Evolutionary conservation across 371 early-diverging fungal genomes (phyloP), one percentile per base, ranked within the genome.

Genomic region (Mortierella sp.): DNA sequence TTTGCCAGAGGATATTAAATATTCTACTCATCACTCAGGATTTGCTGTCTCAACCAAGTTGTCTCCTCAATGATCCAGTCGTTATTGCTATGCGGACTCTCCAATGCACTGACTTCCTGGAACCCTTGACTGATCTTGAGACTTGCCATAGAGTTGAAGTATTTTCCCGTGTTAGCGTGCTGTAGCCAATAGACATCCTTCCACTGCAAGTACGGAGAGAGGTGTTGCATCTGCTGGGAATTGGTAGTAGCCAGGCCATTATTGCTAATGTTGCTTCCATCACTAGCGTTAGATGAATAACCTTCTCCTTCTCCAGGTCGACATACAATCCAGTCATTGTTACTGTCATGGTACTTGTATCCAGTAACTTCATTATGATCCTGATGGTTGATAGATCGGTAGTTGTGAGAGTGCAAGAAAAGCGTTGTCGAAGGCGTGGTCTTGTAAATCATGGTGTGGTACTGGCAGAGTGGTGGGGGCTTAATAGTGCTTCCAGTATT

Each of bases 61-160:
- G 83, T 81, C 61, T 81, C 83, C 37, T 81, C 83, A n/a, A 76
- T 64, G 24, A 81, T 64, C 83, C 83, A 81, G 26, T 81, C 83
- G 28, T 76, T 72, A 22, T 81, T 73, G 11, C 73, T 70, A 52
- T 75, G 75, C 1, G 68, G 62, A 9, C 51, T 67, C 10, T 58
- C 67, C n/a, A 73, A 22, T 1, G 73, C 63, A 16, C 54, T 73
- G 5, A 76, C 76, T 49, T 81, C 75, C 61, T 80, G 73, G 59
- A 81, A 81, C 0, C 77, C 83, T 43, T 80, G 81, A n/a, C 58
- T 64, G 65, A 71, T 75, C 66, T 66, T 72, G 22, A 66, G 58
- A 16, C 70, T 70, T 12, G 79, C 79, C 79, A 72, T 81, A 9
- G 76, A 72, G 32, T 72, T 59, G 18, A 81, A 58, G 61, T 66